Base-by-base conservation (phyloP, 2,329 filamentous ascomycete species). In the Cordyceps farinosa region DNA sequence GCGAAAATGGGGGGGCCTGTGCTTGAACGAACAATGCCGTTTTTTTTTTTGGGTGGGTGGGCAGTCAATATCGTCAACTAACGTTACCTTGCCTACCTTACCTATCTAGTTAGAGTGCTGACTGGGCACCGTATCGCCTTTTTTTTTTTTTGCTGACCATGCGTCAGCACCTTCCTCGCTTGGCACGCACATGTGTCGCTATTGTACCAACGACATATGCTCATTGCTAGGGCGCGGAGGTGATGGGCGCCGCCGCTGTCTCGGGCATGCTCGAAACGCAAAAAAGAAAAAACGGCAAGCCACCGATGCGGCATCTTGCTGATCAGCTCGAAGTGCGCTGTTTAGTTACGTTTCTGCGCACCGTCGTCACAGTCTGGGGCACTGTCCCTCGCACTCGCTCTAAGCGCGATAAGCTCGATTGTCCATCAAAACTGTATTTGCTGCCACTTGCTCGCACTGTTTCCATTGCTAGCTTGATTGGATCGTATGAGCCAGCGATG, bases 251-350 rank as follows among this genome's bases (percentile, higher is more conserved):
- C 17, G 17, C 22, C 32, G 50, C 50, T 17, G 17, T 36, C 32
- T 52, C 8, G 32, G 53, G 13, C 22, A 22, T 32, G 32, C 22
- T 22, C 8, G 38, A 55, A 13, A 4, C 29, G 11, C 22, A 22
- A 22, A 22, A 22, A 36, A 47, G 22, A 10, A 30, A 45, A 27
- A 48, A n/a, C 45, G 10, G 45, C 47, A 52, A 44, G 17, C 47
- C 47, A 52, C 57, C 47, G 47, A 60, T 52, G 47, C 45, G 5
- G 47, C 29, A 52, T 52, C 57, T 60, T 29, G 36, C 47, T 40
- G 47, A 60, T 51, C 47, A 52, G 22, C 36, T 42, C 5, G n/a
- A n/a, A n/a, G 4, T 47, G 45, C 32, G 45, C 22, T 42, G 15
- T 38, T 13, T 51, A 32, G 27, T 55, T 15, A 30, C 36, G 17